Percentiles rank a stretch among this genome's conserved stretches.
phyloP scores from a whole-genome alignment of 768 basidiomycete species.

The Clavulina sp. region DNA sequence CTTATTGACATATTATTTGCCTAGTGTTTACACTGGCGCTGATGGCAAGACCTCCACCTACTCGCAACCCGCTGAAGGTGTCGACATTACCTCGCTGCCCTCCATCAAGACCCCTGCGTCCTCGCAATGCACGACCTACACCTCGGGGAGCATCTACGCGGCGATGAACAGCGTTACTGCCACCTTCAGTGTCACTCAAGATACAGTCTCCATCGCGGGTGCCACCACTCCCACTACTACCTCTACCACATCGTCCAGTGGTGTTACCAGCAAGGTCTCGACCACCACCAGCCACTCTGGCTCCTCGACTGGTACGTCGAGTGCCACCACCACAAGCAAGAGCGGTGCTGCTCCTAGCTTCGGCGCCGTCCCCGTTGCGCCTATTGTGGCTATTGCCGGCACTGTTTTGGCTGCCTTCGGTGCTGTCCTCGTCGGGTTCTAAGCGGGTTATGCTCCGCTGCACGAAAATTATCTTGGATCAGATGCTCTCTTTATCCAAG shows the following conservation, averaged over 20 bases:
- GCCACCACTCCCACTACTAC: too few relatives aligned
- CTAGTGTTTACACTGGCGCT: constrained; percentile 12
- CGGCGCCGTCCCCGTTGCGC: neutral
- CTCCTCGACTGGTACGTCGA: neutral
- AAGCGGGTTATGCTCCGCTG: too few relatives aligned
- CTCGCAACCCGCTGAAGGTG: constrained; percentile 4
- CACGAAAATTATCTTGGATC: too few relatives aligned
- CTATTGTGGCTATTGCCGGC: neutral
- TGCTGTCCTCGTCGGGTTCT: neutral
- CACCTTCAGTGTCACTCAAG: neutral
- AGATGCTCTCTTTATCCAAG: too few relatives aligned
- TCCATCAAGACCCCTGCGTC: constrained; percentile 13
- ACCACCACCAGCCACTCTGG: neutral
- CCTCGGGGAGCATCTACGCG: constrained; percentile 9
- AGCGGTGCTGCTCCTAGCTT: neutral
- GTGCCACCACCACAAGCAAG: neutral
- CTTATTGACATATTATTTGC: too few relatives aligned
- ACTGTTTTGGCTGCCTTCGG: neutral
- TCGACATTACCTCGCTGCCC: constrained; percentile 15
- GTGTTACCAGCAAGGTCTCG: too few relatives aligned
- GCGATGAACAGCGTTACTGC: neutral
- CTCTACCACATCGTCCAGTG: too few relatives aligned
- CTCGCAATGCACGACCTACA: constrained; percentile 15
- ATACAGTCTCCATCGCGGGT: too few relatives aligned
- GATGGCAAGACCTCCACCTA: constrained; percentile 8